Evolutionary conservation across 768 basidiomycete species (phyloP).

Genomic region (Lactarius indigo): DNA sequence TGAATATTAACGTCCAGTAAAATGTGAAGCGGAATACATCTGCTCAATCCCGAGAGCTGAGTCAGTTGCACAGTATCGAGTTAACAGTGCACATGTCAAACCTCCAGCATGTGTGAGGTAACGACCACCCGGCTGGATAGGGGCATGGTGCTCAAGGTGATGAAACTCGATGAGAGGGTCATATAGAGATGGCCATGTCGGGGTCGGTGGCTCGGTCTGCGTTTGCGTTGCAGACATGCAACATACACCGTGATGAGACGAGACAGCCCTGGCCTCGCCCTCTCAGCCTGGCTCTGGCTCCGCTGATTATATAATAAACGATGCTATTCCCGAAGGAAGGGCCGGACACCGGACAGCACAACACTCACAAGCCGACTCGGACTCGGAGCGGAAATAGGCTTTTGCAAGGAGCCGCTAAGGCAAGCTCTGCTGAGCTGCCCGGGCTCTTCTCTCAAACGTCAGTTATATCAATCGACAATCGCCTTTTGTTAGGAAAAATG

Average conservation of each 20-base stretch:
- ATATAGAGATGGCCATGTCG: conserved; percentile 25
- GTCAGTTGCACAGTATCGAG: background rate
- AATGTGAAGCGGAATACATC: conserved; percentile 27
- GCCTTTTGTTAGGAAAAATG: background rate
- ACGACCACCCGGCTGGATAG: conserved; percentile 20
- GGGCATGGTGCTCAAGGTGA: conserved; percentile 20
- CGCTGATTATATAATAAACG: background rate
- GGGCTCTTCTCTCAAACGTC: background rate
- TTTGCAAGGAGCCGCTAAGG: background rate
- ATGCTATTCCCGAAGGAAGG: background rate
- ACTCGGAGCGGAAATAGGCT: background rate
- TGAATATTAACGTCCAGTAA: conserved; percentile 25
- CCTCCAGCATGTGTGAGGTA: conserved; percentile 18
- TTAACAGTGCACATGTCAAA: conserved; percentile 1
- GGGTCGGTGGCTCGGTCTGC: conserved; percentile 6
- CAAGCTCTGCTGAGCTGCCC: background rate
- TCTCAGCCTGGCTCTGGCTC: background rate
- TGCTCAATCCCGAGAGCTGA: conserved; percentile 2
- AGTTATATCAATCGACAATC: background rate
- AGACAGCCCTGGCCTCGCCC: background rate
- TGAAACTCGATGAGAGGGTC: conserved; percentile 25
- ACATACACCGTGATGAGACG: conserved; percentile 9
- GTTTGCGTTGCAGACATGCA: conserved; percentile 1
- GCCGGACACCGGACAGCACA: background rate
- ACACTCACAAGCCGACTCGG: background rate